A percentile compares a stretch with the other conserved stretches of the same genome.
These are phyloP conservation scores for Lipomyces kockii DNA, from an alignment of 805 yeast genomes.

Conservation along the genomic window DNA sequence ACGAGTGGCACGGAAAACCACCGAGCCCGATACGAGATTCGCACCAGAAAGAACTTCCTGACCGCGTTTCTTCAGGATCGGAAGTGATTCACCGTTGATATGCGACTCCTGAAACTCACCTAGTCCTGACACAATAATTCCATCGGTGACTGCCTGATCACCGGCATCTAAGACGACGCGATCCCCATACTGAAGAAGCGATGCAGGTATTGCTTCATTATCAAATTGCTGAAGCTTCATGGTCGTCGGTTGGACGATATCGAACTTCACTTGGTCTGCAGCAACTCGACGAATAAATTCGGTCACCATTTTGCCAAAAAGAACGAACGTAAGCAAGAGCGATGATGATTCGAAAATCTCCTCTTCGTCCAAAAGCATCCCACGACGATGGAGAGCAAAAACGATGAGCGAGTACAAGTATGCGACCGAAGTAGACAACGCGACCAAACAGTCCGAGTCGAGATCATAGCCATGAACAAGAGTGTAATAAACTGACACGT, in stretches of 20 bases:
- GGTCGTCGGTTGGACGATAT: conserved; percentile 16
- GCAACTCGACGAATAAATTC: conserved; percentile 16
- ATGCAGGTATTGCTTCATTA: conserved; percentile 4
- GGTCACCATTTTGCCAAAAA: conserved; percentile 19
- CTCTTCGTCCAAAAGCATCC: conserved; percentile 2
- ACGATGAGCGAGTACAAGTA: conserved; percentile 23
- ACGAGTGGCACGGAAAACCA: conserved; percentile 56
- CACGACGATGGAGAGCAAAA: conserved; percentile 13
- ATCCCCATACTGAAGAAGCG: conserved; percentile 23
- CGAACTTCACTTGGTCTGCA: conserved; percentile 13
- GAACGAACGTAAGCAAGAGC: conserved; percentile 21
- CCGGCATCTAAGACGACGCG: conserved; percentile 10
- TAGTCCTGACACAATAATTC: conserved; percentile 67
- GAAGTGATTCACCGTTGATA: conserved; percentile 79
- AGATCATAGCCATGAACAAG: not conserved
- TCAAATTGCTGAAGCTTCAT: conserved; percentile 7
- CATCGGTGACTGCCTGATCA: conserved; percentile 51
- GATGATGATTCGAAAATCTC: conserved; percentile 25
- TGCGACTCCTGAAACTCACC: conserved; percentile 88
- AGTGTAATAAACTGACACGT: conserved; percentile 16
- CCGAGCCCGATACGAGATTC: conserved; percentile 56
- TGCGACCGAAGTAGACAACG: conserved; percentile 21
- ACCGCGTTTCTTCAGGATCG: conserved; percentile 61
- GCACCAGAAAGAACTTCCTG: conserved; percentile 76
- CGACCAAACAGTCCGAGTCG: conserved; percentile 29